phyloP scores from a whole-genome alignment of 2,329 filamentous ascomycete genomes.

The Calonectria hawksworthii region DNA sequence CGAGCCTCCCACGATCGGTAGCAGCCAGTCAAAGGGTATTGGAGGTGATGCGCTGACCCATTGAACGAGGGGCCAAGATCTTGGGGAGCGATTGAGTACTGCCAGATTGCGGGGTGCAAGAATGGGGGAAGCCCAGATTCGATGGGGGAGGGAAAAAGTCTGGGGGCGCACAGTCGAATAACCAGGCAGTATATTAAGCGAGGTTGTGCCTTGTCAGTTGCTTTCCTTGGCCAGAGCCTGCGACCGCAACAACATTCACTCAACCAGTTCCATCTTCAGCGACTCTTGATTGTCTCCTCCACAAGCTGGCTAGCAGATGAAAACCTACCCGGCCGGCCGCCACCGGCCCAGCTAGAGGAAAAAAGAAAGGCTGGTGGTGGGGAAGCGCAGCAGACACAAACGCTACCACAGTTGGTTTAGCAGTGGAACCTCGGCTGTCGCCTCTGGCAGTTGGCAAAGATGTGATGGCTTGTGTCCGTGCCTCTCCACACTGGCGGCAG shows the following conservation, averaged over 20 bases:
- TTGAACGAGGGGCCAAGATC: constrained; percentile 2
- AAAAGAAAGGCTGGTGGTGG: not conserved
- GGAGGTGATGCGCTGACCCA: not conserved
- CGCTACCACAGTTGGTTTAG: not conserved
- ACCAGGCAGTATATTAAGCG: constrained; percentile 12
- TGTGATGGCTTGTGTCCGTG: not conserved
- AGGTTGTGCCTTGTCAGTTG: not conserved
- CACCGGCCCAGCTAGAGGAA: not conserved
- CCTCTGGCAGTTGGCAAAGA: not conserved
- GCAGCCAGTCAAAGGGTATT: not conserved
- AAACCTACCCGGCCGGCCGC: not conserved
- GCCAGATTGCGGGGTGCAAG: constrained; percentile 24
- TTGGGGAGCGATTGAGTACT: constrained; percentile 17
- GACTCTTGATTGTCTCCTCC: not conserved
- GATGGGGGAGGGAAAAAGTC: constrained; percentile 23
- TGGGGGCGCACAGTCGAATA: constrained; percentile 5
- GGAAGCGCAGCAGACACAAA: not conserved
- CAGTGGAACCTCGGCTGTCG: not conserved
- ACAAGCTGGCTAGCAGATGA: not conserved
- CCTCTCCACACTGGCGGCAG: not conserved
- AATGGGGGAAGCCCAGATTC: constrained; percentile 17
- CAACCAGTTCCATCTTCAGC: not conserved
- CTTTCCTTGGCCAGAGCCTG: not conserved
- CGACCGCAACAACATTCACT: not conserved
- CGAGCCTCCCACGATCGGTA: constrained; percentile 2